Evolutionary conservation across 371 early-diverging fungal genomes (phyloP), one percentile per base, ranked within the genome.

Genomic region (Syncephalis fuscata): DNA sequence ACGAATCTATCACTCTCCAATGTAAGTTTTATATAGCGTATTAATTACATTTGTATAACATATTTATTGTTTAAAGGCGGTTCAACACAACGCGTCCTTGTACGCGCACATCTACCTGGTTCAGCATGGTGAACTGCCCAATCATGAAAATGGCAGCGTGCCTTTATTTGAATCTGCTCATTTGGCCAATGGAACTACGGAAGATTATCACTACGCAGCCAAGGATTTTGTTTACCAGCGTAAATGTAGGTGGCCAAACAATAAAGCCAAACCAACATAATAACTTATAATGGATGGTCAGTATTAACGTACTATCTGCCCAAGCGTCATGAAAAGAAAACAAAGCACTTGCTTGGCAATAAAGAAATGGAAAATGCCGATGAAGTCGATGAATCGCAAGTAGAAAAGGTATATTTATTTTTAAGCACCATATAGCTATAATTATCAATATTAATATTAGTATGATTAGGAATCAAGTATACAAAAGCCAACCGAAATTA

Each of bases 71-170:
- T 39, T n/a, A n/a, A n/a, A 74, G 74, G 55, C 63, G 43, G 72
- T 86, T 1, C 80, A 79, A 64, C 62, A 81, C 48, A 91, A 91
- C 54, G 88, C 86, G 19, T 74, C 83, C 11, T 59, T 87, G 1
- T 91, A 80, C 58, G 85, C 86, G 15, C 91, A 91, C 57, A 65
- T 84, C 26, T 85, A 74, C 66, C 55, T 87, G 48, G 65, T 72
- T 3, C 65, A 63, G 36, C 32, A 66, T 15, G 67, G 67, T 3
- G 55, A 57, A 3, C 62, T 72, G 5, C 72, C 80, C 36, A 57
- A 82, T 57, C 77, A 80, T 0, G 47, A 46, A 1, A 39, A 36
- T 23, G 10, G 20, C 43, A 19, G 20, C 7, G 44, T 44, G 20
- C 17, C 16, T 11, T 4, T 24, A n/a, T 22, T 23, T 20, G 44